phyloP scores from a whole-genome alignment of 2,329 filamentous ascomycete genomes.

The Lasiodiplodia hormozganensis region DNA sequence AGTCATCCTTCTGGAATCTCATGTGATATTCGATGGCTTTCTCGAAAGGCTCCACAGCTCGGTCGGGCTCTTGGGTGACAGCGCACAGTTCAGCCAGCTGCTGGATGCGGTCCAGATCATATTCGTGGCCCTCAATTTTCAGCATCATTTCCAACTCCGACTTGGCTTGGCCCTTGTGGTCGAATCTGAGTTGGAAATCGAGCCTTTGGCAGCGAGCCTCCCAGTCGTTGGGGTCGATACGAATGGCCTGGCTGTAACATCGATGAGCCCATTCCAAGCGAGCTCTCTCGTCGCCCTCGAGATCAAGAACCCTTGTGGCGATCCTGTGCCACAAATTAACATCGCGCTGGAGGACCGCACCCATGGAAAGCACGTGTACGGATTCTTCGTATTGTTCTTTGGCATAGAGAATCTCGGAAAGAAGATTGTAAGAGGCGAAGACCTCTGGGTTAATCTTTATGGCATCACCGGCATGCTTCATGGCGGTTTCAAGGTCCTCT shows the following conservation, averaged over 20 bases:
- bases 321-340: conserved; percentile 64
- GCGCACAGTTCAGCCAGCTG: conserved; percentile 65
- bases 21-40: conserved; percentile 59
- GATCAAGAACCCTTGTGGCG: conserved; percentile 60
- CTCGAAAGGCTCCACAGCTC: conserved; percentile 60
- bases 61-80: conserved; percentile 56
- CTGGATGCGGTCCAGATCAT: conserved; percentile 60
- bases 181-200: conserved; percentile 60
- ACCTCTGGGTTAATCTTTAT: conserved; percentile 64
- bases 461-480: conserved; percentile 42
- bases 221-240: conserved; percentile 59
- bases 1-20: conserved; percentile 49
- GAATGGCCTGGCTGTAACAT: conserved; percentile 61
- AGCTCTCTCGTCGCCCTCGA: conserved; percentile 53
- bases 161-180: conserved; percentile 46
- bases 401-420: conserved; percentile 64
- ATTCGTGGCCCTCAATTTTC: conserved; percentile 55
- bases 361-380: conserved; percentile 62
- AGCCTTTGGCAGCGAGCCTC: conserved; percentile 63
- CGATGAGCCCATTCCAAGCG: conserved; percentile 57
- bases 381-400: conserved; percentile 65
- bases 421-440: conserved; percentile 65
- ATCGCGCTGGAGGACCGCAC: conserved; percentile 64
- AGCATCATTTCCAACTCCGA: conserved; percentile 63
- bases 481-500: conserved; percentile 61